Evolutionary conservation across 2,329 filamentous ascomycete genomes (phyloP).

Genomic region (Phaeosphaeria sp.): DNA sequence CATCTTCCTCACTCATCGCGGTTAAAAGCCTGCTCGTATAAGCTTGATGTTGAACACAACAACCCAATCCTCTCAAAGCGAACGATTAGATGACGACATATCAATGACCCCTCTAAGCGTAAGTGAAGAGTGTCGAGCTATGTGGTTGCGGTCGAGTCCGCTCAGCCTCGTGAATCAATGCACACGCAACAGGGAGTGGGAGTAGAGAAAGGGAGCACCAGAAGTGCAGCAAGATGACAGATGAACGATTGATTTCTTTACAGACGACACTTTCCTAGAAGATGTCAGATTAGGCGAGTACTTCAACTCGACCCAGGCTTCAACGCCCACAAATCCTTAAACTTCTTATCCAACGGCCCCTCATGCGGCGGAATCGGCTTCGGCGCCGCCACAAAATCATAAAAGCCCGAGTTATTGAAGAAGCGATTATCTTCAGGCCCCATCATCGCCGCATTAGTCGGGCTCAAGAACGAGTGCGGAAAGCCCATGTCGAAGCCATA

Average conservation of each 20-base stretch:
- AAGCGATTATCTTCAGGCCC: slow-evolving; percentile 35
- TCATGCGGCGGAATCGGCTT: slow-evolving; percentile 36
- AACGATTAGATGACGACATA: too few relatives aligned
- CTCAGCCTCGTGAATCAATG: neutral
- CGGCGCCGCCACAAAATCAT: slow-evolving; percentile 33
- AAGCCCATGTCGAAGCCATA: slow-evolving; percentile 71
- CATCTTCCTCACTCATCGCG: neutral
- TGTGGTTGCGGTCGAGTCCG: neutral
- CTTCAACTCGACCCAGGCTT: neutral
- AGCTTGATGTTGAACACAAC: neutral
- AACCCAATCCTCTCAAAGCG: neutral
- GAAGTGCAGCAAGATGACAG: too few relatives aligned
- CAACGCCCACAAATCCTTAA: slow-evolving; percentile 15
- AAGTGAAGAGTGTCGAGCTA: neutral
- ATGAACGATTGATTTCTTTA: too few relatives aligned
- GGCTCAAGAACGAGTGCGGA: slow-evolving; percentile 52
- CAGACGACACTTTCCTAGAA: too few relatives aligned
- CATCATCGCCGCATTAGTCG: slow-evolving; percentile 23
- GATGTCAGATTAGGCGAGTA: too few relatives aligned
- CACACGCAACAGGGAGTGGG: too few relatives aligned
- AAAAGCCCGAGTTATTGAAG: slow-evolving; percentile 21
- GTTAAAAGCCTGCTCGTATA: neutral
- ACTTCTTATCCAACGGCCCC: slow-evolving; percentile 26
- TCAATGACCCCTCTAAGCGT: too few relatives aligned
- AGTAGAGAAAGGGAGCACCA: too few relatives aligned